Conservation (phyloP, 768 basidiomycete species). For the Coprinopsis strossmayeri region DNA sequence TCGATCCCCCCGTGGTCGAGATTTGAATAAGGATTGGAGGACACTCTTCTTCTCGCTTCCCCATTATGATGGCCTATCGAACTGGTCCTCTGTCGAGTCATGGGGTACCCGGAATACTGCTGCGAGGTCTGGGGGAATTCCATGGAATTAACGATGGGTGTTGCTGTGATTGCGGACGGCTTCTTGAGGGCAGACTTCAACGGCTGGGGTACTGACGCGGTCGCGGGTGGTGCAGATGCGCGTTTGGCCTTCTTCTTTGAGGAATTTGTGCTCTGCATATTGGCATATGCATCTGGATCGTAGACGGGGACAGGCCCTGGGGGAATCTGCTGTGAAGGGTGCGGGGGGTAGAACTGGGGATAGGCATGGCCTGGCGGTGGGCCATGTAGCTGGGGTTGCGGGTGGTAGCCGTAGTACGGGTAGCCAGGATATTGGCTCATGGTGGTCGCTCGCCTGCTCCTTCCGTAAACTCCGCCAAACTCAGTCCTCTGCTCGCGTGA, state of each 20-base stretch:
- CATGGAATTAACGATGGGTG: conserved; percentile 7
- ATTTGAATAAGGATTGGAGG: conserved; percentile 10
- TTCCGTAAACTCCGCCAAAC: conserved; percentile 18
- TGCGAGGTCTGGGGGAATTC: conserved; percentile 4
- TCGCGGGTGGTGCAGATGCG: conserved; percentile 2
- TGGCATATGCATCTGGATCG: conserved; percentile 24
- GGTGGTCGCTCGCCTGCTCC: too few species aligned
- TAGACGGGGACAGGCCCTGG: conserved; percentile 17
- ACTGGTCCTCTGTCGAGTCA: conserved; percentile 8
- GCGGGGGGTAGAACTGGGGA: conserved; percentile 25
- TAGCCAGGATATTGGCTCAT: conserved; percentile 28
- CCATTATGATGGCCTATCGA: conserved; percentile 9
- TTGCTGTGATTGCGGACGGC: conserved; percentile 3
- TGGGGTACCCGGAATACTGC: conserved; percentile 4
- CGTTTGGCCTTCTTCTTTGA: conserved; percentile 7
- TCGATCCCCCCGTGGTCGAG: conserved; percentile 7
- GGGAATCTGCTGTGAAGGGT: conserved; percentile 16
- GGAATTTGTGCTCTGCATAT: conserved; percentile 4
- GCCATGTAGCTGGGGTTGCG: conserved; percentile 24
- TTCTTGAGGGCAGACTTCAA: conserved; percentile 13
- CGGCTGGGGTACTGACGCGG: conserved; percentile 5
- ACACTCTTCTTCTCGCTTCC: conserved; percentile 10
- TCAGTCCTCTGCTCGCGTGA: conserved; percentile 11
- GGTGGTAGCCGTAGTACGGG: conserved; percentile 32
- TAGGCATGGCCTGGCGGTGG: conserved; percentile 26